Conservation (phyloP, 768 basidiomycete genomes). For the Dioszegia hungarica region DNA sequence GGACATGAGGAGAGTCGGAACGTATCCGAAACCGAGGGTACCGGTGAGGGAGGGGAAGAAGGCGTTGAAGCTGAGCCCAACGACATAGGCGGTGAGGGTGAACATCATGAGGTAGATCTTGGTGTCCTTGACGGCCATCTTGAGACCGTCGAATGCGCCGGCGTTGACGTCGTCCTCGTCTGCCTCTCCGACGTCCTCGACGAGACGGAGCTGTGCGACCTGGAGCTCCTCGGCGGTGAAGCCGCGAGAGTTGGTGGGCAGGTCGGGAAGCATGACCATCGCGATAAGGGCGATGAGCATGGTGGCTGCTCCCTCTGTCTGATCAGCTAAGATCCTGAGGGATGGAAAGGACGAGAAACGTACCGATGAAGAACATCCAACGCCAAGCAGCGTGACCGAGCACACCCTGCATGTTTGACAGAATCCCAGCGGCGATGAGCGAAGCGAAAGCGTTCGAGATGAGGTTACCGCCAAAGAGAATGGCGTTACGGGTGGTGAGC, state of each 20-base stretch:
- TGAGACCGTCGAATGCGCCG: conserved; percentile 53
- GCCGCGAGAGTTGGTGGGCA: conserved; percentile 43
- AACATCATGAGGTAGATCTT: conserved; percentile 72
- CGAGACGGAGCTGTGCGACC: conserved; percentile 39
- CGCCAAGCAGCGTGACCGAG: conserved; percentile 65
- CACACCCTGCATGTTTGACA: conserved; percentile 64
- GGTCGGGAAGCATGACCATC: conserved; percentile 55
- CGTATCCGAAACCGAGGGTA: conserved; percentile 59
- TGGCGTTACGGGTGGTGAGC: conserved; percentile 36
- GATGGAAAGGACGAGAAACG: conserved; percentile 49
- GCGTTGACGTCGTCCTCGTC: conserved; percentile 54
- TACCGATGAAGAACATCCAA: conserved; percentile 61
- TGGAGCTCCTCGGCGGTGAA: conserved; percentile 42
- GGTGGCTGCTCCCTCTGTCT: conserved; percentile 65
- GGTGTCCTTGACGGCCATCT: conserved; percentile 66
- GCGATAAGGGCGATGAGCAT: conserved; percentile 61
- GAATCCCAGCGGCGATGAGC: conserved; percentile 69
- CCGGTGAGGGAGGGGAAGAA: conserved; percentile 62
- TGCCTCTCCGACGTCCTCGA: conserved; percentile 52
- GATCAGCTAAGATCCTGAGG: conserved; percentile 49
- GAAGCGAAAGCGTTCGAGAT: conserved; percentile 79
- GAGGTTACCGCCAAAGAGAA: conserved; percentile 52
- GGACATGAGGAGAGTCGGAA: conserved; percentile 66
- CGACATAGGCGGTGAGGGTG: conserved; percentile 57
- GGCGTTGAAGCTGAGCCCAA: conserved; percentile 66